Percentiles rank a stretch among this genome's conserved stretches.
phyloP scores from a whole-genome alignment of 1,284 basidiomycete species.

The Pterulicium gracile region DNA sequence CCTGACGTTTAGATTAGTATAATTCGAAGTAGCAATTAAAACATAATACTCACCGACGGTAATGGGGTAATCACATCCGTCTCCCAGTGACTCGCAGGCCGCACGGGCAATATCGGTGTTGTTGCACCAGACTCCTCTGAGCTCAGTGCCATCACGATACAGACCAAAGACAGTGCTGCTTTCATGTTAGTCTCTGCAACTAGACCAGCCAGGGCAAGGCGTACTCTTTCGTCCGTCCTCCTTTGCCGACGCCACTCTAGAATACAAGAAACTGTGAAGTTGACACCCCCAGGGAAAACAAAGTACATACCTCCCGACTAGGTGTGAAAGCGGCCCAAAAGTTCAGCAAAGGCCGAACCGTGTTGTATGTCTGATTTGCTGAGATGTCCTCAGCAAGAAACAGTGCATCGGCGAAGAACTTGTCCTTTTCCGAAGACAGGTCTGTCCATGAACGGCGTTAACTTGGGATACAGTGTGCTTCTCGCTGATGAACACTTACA shows the following conservation, averaged over 20 bases:
- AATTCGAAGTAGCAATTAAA: no score
- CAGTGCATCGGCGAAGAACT: slow-evolving; percentile 61
- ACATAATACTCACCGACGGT: slow-evolving; percentile 57
- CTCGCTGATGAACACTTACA: slow-evolving; percentile 54
- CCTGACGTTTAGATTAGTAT: no score
- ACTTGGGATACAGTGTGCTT: background rate
- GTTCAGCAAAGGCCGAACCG: slow-evolving; percentile 68
- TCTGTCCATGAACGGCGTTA: slow-evolving; percentile 34
- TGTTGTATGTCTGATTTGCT: slow-evolving; percentile 64
- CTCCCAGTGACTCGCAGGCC: slow-evolving; percentile 54
- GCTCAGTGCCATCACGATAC: slow-evolving; percentile 71
- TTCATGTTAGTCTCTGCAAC: no score
- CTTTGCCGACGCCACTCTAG: slow-evolving; percentile 76
- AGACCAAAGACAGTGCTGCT: slow-evolving; percentile 71
- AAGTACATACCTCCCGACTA: slow-evolving; percentile 55
- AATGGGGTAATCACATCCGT: slow-evolving; percentile 71
- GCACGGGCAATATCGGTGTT: slow-evolving; percentile 57
- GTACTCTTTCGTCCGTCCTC: no score
- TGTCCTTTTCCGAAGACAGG: slow-evolving; percentile 42
- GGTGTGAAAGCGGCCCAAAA: slow-evolving; percentile 77
- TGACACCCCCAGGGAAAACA: no score
- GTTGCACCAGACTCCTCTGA: slow-evolving; percentile 67
- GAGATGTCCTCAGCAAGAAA: slow-evolving; percentile 63
- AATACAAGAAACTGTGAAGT: background rate
- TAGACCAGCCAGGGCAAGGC: no score